phyloP scores from a whole-genome alignment of 1,284 basidiomycete genomes.

The Ustilago tritici region DNA sequence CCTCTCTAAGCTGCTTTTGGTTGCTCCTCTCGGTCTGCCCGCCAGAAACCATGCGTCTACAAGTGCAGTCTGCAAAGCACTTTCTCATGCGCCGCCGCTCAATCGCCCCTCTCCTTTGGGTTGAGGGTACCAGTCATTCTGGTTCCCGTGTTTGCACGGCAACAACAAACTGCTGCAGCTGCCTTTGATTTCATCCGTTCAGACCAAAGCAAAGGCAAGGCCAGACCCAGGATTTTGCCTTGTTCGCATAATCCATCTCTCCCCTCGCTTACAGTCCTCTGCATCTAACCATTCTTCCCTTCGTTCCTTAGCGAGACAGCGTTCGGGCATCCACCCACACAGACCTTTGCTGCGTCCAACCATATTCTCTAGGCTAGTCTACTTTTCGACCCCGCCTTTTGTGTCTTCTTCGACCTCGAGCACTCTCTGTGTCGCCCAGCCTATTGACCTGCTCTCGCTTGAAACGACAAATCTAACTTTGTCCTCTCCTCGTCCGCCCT shows the following conservation, averaged over 20 bases:
- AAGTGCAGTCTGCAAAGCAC: neutral
- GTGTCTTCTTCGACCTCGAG: neutral
- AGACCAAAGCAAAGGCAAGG: neutral
- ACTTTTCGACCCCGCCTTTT: constrained; percentile 22
- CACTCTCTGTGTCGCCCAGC: constrained; percentile 5
- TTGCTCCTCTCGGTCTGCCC: neutral
- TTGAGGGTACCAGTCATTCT: constrained; percentile 5
- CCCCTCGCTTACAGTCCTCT: constrained; percentile 7
- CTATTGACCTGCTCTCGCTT: constrained; percentile 11
- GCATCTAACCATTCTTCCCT: neutral
- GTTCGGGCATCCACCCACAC: neutral
- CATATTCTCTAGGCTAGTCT: constrained; percentile 14
- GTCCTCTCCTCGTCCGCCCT: neutral
- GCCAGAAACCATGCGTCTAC: neutral
- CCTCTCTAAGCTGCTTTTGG: neutral
- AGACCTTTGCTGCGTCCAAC: neutral
- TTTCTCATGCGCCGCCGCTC: constrained; percentile 9
- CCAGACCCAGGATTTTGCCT: neutral
- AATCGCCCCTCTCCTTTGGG: neutral
- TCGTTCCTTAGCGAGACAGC: neutral
- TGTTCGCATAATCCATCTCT: constrained; percentile 10
- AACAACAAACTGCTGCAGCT: neutral
- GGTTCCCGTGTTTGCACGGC: constrained; percentile 12
- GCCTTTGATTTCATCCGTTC: neutral
- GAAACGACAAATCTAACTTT: constrained; percentile 1